Conservation (phyloP, 805 yeast genomes). For the Candida ortonii region DNA sequence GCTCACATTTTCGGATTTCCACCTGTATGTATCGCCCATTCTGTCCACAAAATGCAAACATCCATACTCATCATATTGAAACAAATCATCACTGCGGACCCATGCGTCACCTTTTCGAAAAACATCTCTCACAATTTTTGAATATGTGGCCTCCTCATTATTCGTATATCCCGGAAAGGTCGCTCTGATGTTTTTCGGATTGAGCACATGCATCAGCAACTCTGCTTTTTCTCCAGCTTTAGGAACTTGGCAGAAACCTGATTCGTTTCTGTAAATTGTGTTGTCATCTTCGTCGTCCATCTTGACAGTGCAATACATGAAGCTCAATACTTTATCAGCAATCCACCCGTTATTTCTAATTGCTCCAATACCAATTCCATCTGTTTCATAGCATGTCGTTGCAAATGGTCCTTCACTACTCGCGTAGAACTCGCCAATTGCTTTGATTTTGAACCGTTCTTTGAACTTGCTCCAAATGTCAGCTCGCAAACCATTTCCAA, state of each 20-base stretch:
- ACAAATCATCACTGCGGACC: slow-evolving; percentile 84
- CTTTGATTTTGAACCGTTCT: slow-evolving; percentile 66
- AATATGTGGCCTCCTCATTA: slow-evolving; percentile 71
- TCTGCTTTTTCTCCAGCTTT: slow-evolving; percentile 76
- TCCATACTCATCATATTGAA: slow-evolving; percentile 65
- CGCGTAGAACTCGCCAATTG: slow-evolving; percentile 88
- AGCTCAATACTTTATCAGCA: slow-evolving; percentile 53
- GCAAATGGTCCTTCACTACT: slow-evolving; percentile 93
- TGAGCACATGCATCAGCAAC: slow-evolving; percentile 70
- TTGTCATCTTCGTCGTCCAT: slow-evolving; percentile 81
- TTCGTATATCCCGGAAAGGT: slow-evolving; percentile 90
- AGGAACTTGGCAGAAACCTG: slow-evolving; percentile 61
- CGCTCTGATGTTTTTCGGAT: slow-evolving; percentile 57
- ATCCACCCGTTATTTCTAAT: slow-evolving; percentile 79
- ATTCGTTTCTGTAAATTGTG: slow-evolving; percentile 61
- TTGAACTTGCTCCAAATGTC: slow-evolving; percentile 88
- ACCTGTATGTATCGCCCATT: slow-evolving; percentile 91
- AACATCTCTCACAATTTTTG: slow-evolving; percentile 71
- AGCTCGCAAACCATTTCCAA: slow-evolving; percentile 86
- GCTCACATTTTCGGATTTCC: slow-evolving; percentile 95
- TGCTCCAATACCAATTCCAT: slow-evolving; percentile 73
- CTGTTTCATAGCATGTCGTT: slow-evolving; percentile 68
- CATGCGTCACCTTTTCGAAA: slow-evolving; percentile 87
- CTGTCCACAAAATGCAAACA: slow-evolving; percentile 84
- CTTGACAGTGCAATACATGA: slow-evolving; percentile 59